Percentiles rank a stretch among this genome's conserved stretches.
Conservation (phyloP, 1,284 basidiomycete species). For the Trametes sp. region DNA sequence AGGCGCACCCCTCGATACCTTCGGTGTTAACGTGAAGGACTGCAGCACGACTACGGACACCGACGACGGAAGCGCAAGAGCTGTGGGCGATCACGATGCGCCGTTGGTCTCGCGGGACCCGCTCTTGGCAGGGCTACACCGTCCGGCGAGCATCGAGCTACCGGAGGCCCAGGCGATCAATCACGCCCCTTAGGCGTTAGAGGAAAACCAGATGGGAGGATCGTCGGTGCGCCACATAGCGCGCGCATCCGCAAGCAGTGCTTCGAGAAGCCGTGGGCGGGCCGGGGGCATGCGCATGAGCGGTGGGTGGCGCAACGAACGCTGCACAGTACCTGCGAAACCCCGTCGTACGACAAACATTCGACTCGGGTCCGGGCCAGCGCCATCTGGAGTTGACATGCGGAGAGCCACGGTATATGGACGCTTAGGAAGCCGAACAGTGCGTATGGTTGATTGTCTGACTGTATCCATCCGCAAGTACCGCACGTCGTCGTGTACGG, state of each 20-base stretch:
- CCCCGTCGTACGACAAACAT: not conserved
- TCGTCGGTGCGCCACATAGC: not conserved
- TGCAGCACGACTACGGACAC: not conserved
- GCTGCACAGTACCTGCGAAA: not conserved
- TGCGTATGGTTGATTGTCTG: too few species aligned
- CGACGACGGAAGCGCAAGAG: not conserved
- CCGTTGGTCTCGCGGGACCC: slow-evolving; percentile 17
- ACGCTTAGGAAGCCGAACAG: too few species aligned
- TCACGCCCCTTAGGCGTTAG: not conserved
- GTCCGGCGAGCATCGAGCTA: not conserved
- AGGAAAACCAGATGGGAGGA: too few species aligned
- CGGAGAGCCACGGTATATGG: too few species aligned
- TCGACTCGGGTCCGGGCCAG: not conserved
- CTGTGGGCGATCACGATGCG: not conserved
- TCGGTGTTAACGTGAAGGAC: not conserved
- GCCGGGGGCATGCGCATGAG: not conserved
- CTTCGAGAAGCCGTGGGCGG: not conserved
- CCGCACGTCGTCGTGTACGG: too few species aligned
- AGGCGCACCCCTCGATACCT: slow-evolving; percentile 30
- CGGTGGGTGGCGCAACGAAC: not conserved
- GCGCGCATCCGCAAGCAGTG: not conserved
- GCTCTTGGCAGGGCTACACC: slow-evolving; percentile 13
- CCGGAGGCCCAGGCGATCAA: not conserved
- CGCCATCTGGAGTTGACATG: too few species aligned
- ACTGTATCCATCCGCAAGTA: too few species aligned